Percentiles rank a stretch among this genome's conserved stretches.
phyloP scores from a whole-genome alignment of 768 basidiomycete genomes.

The Cystofilobasidium bisporidii region DNA sequence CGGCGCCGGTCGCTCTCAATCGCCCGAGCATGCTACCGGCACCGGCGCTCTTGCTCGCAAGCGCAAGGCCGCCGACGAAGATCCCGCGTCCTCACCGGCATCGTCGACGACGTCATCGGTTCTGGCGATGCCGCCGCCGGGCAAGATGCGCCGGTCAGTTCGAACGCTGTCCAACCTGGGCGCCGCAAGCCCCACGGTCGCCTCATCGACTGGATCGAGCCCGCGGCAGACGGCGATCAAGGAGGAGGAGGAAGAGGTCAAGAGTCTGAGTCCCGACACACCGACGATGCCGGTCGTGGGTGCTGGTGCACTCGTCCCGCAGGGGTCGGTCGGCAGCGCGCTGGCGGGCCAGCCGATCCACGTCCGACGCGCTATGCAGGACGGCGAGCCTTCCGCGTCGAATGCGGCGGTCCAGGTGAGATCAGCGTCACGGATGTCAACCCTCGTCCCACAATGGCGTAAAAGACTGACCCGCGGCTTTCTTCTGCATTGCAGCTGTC shows the following conservation, averaged over 20 bases:
- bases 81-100: background rate
- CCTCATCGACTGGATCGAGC: background rate
- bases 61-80: background rate
- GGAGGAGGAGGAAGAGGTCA: background rate
- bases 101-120: background rate
- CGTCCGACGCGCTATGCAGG: background rate
- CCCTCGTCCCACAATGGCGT: background rate
- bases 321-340: background rate
- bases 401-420: background rate
- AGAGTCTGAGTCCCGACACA: background rate
- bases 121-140: too few species aligned
- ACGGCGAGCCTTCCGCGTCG: background rate
- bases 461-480: too few species aligned
- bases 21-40: background rate
- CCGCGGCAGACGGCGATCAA: background rate
- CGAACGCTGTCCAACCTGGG: too few species aligned
- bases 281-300: background rate
- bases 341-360: background rate
- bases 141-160: background rate
- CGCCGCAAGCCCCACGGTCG: background rate
- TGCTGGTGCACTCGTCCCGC: background rate
- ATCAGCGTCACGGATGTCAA: too few species aligned
- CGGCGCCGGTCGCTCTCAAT: background rate
- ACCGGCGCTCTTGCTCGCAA: background rate
- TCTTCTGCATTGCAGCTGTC: background rate